Base-by-base conservation (phyloP, 1,139 yeast species). In the Blastobotrys petasosporus region DNA sequence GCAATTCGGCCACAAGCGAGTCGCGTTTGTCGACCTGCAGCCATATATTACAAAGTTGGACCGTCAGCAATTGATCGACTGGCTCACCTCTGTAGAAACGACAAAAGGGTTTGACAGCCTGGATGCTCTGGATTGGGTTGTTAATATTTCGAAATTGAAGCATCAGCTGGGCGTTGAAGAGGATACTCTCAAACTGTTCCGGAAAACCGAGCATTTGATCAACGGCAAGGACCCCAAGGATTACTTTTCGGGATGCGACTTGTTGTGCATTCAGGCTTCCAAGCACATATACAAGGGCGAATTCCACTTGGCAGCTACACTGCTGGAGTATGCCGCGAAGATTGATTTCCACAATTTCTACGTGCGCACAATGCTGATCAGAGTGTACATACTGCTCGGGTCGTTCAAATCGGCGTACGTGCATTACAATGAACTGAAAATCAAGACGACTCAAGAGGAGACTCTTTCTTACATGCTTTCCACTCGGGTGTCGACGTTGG, bases 381-480 rank as follows among this genome's bases (percentile, higher is more conserved):
- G 79, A 34, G 62, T 87, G 3, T 85, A 85, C 61, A 69, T 77
- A 12, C 66, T 74, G 33, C 60, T 87, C 9, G 87, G 88, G 39
- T 70, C 80, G 9, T 71, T 71, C 32, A 63, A 74, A 2, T 62
- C 69, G 40, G 80, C 92, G 2, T 56, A 66, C 12, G 67, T 66
- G 9, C 77, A 80, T 45, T 81, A 74, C 59, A 68, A 76, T 6
- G 57, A 69, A 0, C 66, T 92, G 44, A 77, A 79, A 39, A 76
- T 88, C 51, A 85, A 84, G 58, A 82, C 82, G 69, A 66, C 88
- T 10, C 98, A 92, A 63, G 72, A 76, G 51, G 97, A 92, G 59
- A 79, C 92, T 0, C 64, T 88, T 45, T 75, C 81, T 12, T 81
- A 83, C 52, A 70, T 74, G 50, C 60, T 85, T 11, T 60, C 71